Base-by-base conservation (phyloP, 2,329 filamentous ascomycete genomes). In the Fusarium decemcellulare region DNA sequence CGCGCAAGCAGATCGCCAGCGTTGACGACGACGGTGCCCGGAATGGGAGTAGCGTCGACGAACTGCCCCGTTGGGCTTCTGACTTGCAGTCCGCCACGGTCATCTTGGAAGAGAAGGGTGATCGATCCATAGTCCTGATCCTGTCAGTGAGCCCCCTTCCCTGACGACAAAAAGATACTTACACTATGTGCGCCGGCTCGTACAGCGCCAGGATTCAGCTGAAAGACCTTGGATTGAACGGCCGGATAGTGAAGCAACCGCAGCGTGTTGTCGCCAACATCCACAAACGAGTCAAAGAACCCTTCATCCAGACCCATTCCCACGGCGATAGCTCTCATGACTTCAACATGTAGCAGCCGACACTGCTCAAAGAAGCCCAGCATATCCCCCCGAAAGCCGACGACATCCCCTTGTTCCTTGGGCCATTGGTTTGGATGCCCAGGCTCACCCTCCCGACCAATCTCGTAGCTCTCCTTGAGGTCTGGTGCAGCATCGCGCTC, bases 311-410 rank as follows among this genome's bases (percentile, higher is more conserved):
- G 82, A 0, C 87, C 91, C 88, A 97, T 90, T 0, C 92, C 94
- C n/a, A 95, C 81, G 1, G 93, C 93, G 67, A 97, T 93, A 9
- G 93, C 93, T 6, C 91, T 85, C 93, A 97, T 97, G 18, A 97
- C 87, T 68, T 94, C 84, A 30, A 88, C 83, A 78, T 98, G 92
- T 59, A 98, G 79, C 14, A 81, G 77, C 78, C 94, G 93, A 80
- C 94, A 97, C 64, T 85, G 84, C n/a, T 85, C 85, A 71, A 92
- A 92, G 79, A 98, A 98, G 5, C 80, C 80, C 51, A 90, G 78
- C 93, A 97, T 97, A 16, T 86, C 86, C n/a, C 83, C 74, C 73
- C 89, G 91, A 83, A 97, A 97, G 0, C 85, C 86, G 10, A 56
- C 52, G 11, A 72, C 47, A 9, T 82, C 77, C 6, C 71, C 73